Conservation (phyloP, 2,329 filamentous ascomycete genomes). For the Fusarium goolgardi region DNA sequence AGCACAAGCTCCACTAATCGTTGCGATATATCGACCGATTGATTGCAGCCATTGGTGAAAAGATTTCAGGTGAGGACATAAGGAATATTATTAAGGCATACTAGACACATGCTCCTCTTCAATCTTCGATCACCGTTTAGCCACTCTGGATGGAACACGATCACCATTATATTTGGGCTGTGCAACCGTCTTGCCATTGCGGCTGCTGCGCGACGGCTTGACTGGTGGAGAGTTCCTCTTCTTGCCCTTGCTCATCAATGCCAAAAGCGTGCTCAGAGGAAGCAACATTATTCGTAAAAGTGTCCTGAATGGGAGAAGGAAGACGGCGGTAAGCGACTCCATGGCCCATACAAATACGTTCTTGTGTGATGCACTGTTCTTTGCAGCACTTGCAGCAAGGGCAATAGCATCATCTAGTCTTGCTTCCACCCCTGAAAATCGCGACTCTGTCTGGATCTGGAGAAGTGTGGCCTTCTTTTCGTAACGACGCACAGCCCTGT, state of each 20-base stretch:
- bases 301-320: slow-evolving; percentile 58
- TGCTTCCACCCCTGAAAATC: slow-evolving; percentile 76
- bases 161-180: slow-evolving; percentile 53
- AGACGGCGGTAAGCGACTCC: slow-evolving; percentile 51
- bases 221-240: slow-evolving; percentile 45
- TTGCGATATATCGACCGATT: background rate
- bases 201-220: slow-evolving; percentile 42
- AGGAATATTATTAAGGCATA: slow-evolving; percentile 22
- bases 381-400: slow-evolving; percentile 80
- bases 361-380: slow-evolving; percentile 56
- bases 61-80: background rate
- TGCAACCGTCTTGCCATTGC: slow-evolving; percentile 41
- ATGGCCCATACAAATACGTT: slow-evolving; percentile 54
- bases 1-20: background rate
- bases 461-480: slow-evolving; percentile 87
- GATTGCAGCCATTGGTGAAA: background rate
- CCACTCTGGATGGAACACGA: slow-evolving; percentile 51
- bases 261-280: slow-evolving; percentile 56
- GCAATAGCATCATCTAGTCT: slow-evolving; percentile 81
- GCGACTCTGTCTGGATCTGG: slow-evolving; percentile 79
- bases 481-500: slow-evolving; percentile 87
- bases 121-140: slow-evolving; percentile 44
- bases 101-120: background rate
- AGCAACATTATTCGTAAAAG: slow-evolving; percentile 56
- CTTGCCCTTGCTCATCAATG: slow-evolving; percentile 51